Base-by-base conservation (phyloP, 192 early-diverging fungal species). In the Kappamyces sp. region DNA sequence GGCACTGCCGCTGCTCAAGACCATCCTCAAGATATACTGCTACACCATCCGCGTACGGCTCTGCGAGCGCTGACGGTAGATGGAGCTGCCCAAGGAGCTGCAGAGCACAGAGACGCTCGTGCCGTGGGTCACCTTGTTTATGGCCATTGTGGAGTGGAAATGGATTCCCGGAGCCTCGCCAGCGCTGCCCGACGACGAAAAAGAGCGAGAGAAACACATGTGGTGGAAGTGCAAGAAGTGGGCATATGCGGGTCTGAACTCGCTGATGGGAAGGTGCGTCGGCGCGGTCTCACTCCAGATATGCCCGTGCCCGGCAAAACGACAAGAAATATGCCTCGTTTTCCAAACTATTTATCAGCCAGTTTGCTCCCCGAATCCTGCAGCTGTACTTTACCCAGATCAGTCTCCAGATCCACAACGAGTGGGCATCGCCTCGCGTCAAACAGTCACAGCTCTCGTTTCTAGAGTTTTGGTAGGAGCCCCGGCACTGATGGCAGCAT, bases 151-250 rank as follows among this genome's bases (percentile, higher is more conserved):
- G 12, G 83, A 84, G 40, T 5, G 23, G 23, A 23, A 23, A 23
- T 23, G 23, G 23, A 23, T 23, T 23, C 23, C 23, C 23, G 23
- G 49, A 15, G 12, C 85, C 84, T 68, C 23, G 33, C 42, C 37
- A 8, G 34, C 37, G 8, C 5, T 41, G 0, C 35, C 37, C 34
- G 50, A 74, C 33, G 78, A 77, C 5, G 74, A 77, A 40, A 85
- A 88, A 46, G 91, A 92, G 37, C 67, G 84, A 35, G 90, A 90
- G 55, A 86, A 86, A 64, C 84, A 88, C 68, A 85, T 86, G 15
- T 90, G 83, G 77, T 92, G 87, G 87, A 93, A 93, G 75, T 86
- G 87, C 52, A 96, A 94, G 69, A 93, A 95, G 66, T 96, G 96
- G 94, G 87, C 94, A 5, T 86, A 86, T 66, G 13, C 52, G 31